Percentiles rank a stretch among this genome's conserved stretches.
Evolutionary conservation across 2,329 filamentous ascomycete species (phyloP).

Genomic region (Hypoxylon sp.): DNA sequence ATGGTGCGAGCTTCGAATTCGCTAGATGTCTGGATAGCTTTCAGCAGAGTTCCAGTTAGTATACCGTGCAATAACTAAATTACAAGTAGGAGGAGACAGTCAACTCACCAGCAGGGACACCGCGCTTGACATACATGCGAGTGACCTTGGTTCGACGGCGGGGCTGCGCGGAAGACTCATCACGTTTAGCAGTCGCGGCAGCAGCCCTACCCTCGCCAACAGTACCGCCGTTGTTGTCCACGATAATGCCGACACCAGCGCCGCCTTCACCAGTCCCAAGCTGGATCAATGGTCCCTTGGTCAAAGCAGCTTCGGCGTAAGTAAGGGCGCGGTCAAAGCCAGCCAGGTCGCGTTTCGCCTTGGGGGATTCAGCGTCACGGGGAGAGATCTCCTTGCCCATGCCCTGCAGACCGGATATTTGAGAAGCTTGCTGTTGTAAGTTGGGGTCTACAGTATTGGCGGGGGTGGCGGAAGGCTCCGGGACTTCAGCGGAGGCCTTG

Average conservation of each 20-base stretch:
- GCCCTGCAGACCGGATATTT: slow-evolving; percentile 60
- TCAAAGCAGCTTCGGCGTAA: slow-evolving; percentile 56
- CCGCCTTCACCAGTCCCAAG: slow-evolving; percentile 57
- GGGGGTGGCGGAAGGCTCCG: slow-evolving; percentile 25
- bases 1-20: slow-evolving; percentile 46
- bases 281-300: slow-evolving; percentile 56
- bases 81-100: not conserved
- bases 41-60: slow-evolving; percentile 44
- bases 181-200: slow-evolving; percentile 42
- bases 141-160: slow-evolving; percentile 59
- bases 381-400: slow-evolving; percentile 64
- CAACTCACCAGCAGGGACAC: slow-evolving; percentile 58
- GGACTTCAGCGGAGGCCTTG: slow-evolving; percentile 14
- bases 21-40: slow-evolving; percentile 48
- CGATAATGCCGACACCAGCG: slow-evolving; percentile 57
- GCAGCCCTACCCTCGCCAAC: slow-evolving; percentile 36
- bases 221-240: slow-evolving; percentile 53
- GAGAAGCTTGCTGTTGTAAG: slow-evolving; percentile 55
- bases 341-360: slow-evolving; percentile 54
- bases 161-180: slow-evolving; percentile 48
- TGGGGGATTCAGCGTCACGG: slow-evolving; percentile 49
- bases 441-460: slow-evolving; percentile 49
- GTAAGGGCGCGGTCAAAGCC: slow-evolving; percentile 58
- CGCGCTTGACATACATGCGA: slow-evolving; percentile 61
- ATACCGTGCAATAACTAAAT: slow-evolving; percentile 9